Base-by-base conservation (phyloP, 495 filamentous ascomycete species). In the Cercophora sp. region DNA sequence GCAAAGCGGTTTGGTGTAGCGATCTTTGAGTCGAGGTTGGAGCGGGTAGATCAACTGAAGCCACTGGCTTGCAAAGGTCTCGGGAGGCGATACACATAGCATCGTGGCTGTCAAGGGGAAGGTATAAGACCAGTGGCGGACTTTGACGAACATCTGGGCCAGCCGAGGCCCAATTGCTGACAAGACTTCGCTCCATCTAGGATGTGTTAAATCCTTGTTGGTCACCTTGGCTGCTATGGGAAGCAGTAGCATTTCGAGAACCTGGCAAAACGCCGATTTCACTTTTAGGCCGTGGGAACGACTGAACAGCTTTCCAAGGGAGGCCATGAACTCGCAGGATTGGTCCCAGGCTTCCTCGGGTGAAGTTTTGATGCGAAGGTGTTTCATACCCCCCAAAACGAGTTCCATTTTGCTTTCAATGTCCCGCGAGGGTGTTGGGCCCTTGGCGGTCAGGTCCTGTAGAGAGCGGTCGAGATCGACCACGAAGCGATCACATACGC, bases 221-320 rank as follows among this genome's bases (percentile, higher is more conserved):
- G 70, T 80, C 20, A 87, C 87, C 46, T 79, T 85, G 1, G 87
- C 86, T 15, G 91, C 91, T 43, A 99, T 83, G 1, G 91, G 88
- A n/a, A 96, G 81, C 26, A 97, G 68, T 9, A 97, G 77, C 50
- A 86, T 88, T 56, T 89, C 89, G 54, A 97, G 78, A 5, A 95
- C 82, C 60, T 91, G 86, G 68, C 92, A 96, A 60, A 96, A 99
- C 19, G 91, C 89, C 56, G 91, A 85, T 62, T 97, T 99, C 54
- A 96, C 83, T 24, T 83, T 83, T 51, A 85, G 85, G 5, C 93
- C 93, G 58, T 96, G 90, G 9, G 88, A 85, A 56, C 83, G 84
- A 40, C 82, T 77, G 69, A 96, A 96, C 27, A 94, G 78, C 26
- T 85, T 85, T 19, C 86, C 89, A 16, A 96, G 71, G 0, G 83